Evolutionary conservation across 2,329 filamentous ascomycete species (phyloP), one percentile per base, ranked within the genome.

Genomic region (Claviceps sp.): DNA sequence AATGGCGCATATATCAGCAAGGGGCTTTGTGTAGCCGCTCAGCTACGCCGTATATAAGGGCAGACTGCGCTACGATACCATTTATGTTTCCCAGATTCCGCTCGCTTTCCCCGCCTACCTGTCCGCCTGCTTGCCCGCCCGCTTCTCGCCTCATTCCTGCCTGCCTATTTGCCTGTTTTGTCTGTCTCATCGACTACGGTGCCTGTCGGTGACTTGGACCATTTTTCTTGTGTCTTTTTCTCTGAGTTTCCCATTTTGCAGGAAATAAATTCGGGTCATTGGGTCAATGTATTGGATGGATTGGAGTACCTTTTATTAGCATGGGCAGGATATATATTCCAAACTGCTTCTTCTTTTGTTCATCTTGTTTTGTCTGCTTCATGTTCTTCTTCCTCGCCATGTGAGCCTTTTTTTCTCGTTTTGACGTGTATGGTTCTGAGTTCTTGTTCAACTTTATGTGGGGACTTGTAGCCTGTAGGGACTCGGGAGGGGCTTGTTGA

Each of bases 211-310:
- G 30, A 34, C 30, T 34, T 50, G 13, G 10, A 30, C 40, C 13
- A 19, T 51, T 30, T 34, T 34, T 49, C n/a, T 30, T 48, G 16
- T 47, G 42, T 48, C 51, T 48, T 54, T 47, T 58, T 53, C 58
- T 59, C 59, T 59, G 57, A 55, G 55, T 55, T 51, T 57, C 50
- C 34, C 26, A 46, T 37, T 37, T 47, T 14, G 8, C 43, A 46
- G 24, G 47, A 48, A 45, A 43, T 46, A 56, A 60, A 10, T 34
- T 60, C 58, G 61, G 63, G 56, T 62, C 62, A 47, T 45, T 57
- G 62, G 64, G 64, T 61, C 60, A 66, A 66, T 68, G 47, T 48
- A 48, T 68, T 50, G 66, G 65, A 64, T 63, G 68, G 66, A 64
- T 64, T 63, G 68, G 68, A 69, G 67, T 69, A 68, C 59, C 66